Base-by-base conservation (phyloP, 2,329 filamentous ascomycete species). In the Colletotrichum navitas region DNA sequence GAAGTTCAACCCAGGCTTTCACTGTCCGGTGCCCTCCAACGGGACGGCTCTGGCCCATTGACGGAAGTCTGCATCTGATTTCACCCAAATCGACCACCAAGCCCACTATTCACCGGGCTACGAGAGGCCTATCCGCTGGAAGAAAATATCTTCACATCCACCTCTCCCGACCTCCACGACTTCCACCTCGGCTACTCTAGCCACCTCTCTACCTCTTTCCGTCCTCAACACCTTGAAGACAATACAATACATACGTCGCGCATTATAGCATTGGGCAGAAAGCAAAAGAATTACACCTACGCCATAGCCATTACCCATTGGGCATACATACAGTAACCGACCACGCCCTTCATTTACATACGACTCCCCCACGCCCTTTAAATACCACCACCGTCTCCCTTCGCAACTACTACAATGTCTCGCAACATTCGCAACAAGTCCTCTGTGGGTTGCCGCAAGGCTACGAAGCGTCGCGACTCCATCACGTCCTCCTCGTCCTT, bases 1-100 rank as follows among this genome's bases (percentile, higher is more conserved):
- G 87, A 88, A 91, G 91, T 90, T 91, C 82, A 85, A 34, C 54
- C 43, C 83, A 88, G 88, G 83, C 85, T 85, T 84, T 84, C 81
- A 82, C 82, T 83, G 82, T 86, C 81, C 77, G 76, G 77, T 78
- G 75, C 77, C 75, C 75, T 76, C 67, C 74, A 74, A 74, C 70
- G 60, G 74, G 73, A 78, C 78, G 78, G 77, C 77, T 78, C 78
- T 80, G 77, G 68, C 77, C 74, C 77, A 80, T 80, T 76, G 75
- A 74, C 75, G 78, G 80, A 77, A 82, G 81, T 79, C 80, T 82
- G 79, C 80, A 78, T 79, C 77, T 81, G 79, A 83, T 72, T 70
- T 71, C 49, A 72, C 36, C 61, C 47, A 26, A 66, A 71, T 62
- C 67, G 51, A 56, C 34, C 61, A 63, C 34, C 34, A 59, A 58